These are phyloP conservation scores for Dothidotthia symphoricarpi DNA, from an alignment of 2,329 filamentous ascomycete species.

Conservation along the genomic window DNA sequence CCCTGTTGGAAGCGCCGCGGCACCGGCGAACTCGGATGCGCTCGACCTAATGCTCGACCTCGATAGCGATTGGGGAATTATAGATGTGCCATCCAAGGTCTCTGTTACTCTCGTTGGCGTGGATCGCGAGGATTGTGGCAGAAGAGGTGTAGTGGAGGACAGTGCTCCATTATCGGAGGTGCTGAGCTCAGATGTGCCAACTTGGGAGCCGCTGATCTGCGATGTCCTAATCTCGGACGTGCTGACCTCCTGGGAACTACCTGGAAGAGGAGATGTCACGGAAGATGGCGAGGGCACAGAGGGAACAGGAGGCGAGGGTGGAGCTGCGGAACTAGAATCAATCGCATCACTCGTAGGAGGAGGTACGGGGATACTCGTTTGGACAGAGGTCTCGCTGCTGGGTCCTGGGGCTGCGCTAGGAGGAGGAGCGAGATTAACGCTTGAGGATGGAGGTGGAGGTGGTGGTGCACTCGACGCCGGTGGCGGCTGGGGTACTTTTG, in stretches of 20 bases:
- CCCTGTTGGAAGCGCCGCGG: conserved; percentile 11
- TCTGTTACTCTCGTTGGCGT: conserved; percentile 7
- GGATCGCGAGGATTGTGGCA: conserved; percentile 3
- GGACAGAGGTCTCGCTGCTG: conserved; percentile 8
- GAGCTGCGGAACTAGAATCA: conserved; percentile 12
- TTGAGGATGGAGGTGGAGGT: not conserved
- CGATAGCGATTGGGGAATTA: conserved; percentile 2
- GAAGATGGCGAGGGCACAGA: conserved; percentile 1
- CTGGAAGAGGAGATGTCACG: not conserved
- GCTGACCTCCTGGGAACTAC: not conserved
- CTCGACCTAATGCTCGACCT: conserved; percentile 5
- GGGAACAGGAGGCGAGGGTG: conserved; percentile 5
- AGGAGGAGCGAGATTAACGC: conserved; percentile 9
- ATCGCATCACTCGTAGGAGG: conserved; percentile 10
- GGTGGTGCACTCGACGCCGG: conserved; percentile 1
- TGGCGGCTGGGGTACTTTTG: conserved; percentile 5
- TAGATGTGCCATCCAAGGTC: conserved; percentile 2
- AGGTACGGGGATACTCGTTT: conserved; percentile 4
- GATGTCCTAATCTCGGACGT: not conserved
- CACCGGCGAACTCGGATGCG: conserved; percentile 11
- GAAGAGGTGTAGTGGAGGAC: conserved; percentile 1
- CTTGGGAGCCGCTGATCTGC: not conserved
- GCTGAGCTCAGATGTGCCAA: not conserved
- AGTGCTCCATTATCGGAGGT: not conserved
- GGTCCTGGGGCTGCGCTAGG: conserved; percentile 15